Evolutionary conservation across 2,329 filamentous ascomycete species (phyloP), one percentile per base, ranked within the genome.

Genomic region (Akanthomyces dipterigenus): DNA sequence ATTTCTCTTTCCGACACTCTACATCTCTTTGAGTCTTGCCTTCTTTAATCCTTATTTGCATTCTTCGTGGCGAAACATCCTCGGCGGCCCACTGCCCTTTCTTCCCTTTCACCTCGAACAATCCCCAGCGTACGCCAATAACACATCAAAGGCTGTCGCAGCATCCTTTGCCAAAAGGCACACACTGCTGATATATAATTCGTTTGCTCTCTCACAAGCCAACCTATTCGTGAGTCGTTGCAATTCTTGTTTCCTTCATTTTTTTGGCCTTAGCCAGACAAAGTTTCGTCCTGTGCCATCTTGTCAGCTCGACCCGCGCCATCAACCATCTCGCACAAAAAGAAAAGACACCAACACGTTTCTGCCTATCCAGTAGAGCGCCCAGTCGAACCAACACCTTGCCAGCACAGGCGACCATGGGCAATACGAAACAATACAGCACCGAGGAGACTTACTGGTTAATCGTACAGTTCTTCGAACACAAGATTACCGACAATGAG

Each of bases 371-470:
- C n/a, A n/a, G 18, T 8, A 7, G 18, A 50, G 36, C n/a, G 3
- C 3, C n/a, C 14, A 6, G 18, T 59, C 11, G 3, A 45, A 26
- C 3, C 18, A 45, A 34, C 11, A 34, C 5, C 26, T 1, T 9
- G 16, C n/a, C 28, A 31, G 24, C 43, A 62, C 14, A n/a, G n/a
- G 31, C 31, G 31, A 43, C 24, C 9, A 76, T 75, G 73, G 71
- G 70, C 24, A 74, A 74, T 16, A 68, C 71, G 5, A 66, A 70
- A 5, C 68, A 69, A 42, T 77, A 77, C 65, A 70, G 65, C 11
- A 62, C 67, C 8, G 67, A 70, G 1, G 67, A 77, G 64, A 74
- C 77, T 48, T 63, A 65, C 50, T 77, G 72, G 64, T 63, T 76
- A 43, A 67, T 78, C 62, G 67, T 1, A 60, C 65, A 1, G 66